phyloP scores from a whole-genome alignment of 108 stramenopile species.

The Cyclotella atomus region DNA sequence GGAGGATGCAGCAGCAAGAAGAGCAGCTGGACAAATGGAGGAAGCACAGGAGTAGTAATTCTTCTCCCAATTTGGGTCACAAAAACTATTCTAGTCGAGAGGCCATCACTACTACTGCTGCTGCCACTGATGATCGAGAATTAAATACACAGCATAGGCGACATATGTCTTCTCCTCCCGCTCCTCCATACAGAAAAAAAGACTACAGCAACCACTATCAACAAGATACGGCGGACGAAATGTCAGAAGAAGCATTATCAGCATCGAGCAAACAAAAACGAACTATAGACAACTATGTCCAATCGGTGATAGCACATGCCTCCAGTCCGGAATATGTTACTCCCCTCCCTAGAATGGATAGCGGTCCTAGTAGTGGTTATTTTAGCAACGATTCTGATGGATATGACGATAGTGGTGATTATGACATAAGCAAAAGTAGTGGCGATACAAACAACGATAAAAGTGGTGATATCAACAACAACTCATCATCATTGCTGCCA shows the following conservation, averaged over 20 bases:
- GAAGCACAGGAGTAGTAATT: no score
- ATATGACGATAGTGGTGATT: not conserved
- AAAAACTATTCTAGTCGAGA: no score
- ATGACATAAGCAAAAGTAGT: not conserved
- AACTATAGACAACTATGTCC: slow-evolving; percentile 7
- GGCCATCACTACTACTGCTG: no score
- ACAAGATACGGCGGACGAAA: not conserved
- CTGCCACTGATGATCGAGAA: no score
- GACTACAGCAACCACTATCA: not conserved
- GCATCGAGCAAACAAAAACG: not conserved
- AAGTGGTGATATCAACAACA: not conserved
- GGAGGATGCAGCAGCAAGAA: slow-evolving; percentile 1
- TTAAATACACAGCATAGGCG: no score
- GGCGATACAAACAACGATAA: not conserved
- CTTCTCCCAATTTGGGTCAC: no score
- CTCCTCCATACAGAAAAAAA: no score
- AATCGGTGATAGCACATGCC: not conserved
- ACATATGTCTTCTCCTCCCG: no score
- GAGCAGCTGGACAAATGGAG: not conserved
- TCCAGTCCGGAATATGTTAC: not conserved
- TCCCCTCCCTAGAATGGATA: slow-evolving; percentile 4
- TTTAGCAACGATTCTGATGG: not conserved
- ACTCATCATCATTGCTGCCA: not conserved
- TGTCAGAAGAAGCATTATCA: not conserved
- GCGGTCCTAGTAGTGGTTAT: not conserved